Base-by-base conservation (phyloP, 192 early-diverging fungal genomes). In the Entophlyctis luteolus region DNA sequence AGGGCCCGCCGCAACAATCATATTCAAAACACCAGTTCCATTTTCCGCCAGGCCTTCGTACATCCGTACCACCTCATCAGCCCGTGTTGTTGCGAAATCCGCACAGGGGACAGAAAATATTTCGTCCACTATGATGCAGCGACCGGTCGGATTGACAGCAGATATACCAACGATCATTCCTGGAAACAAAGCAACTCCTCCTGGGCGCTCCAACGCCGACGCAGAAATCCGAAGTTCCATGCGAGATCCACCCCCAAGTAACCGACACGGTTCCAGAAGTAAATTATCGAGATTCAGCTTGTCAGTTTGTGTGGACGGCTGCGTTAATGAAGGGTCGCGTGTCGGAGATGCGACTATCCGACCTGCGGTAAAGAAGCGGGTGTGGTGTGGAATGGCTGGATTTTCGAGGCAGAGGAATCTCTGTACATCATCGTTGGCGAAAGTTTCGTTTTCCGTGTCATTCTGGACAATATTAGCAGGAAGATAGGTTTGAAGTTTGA, bases 81-180 rank as follows among this genome's bases (percentile, higher is more conserved):
- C 58, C 1, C 73, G 69, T 20, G 87, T 59, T 14, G 84, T 79
- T 10, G 85, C 72, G 18, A 82, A 48, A 10, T 85, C 84, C 23
- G 89, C 82, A 3, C 52, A 46, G 22, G 80, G 78, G 18, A 84
- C 69, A 12, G 48, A 50, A 27, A 69, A 38, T 6, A 81, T 33
- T 39, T 74, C 53, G 5, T 70, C 48, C 4, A 74, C 77, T 32
- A 68, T 55, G 31, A 82, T 33, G 18, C 47, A 5, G 3, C 60
- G 31, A 12, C 73, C 74, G 46, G 62, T 59, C 31, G 65, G 48
- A 58, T 83, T 92, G 75, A 67, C 80, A 2, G 89, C 94, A 46
- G 86, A 77, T 3, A 93, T 62, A 1, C 84, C 92, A 25, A 94
- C 78, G 47, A 94, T 75, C 71, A 95, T 94, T 27, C 96, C 96